Evolutionary conservation across 257 asterid genomes (phyloP).

Genomic region (Capsicum rhomboideum): DNA sequence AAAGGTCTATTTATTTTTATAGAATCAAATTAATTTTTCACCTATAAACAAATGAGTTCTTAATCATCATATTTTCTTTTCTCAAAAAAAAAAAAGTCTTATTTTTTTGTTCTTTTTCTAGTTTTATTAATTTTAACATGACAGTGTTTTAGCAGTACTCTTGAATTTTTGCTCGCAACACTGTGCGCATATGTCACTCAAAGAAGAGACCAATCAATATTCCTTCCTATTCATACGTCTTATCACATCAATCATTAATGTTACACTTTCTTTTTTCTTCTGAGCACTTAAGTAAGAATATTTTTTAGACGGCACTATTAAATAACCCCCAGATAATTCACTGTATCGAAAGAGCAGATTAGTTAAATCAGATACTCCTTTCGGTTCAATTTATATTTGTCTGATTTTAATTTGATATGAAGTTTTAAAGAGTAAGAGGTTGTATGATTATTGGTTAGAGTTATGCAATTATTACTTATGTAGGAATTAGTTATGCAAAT

Average conservation of each 20-base stretch:
- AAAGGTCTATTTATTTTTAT: no score
- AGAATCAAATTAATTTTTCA: no score
- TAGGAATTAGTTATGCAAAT: no score
- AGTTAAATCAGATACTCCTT: not conserved
- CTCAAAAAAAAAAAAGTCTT: no score
- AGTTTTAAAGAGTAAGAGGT: no score
- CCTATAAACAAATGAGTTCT: no score
- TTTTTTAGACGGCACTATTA: not conserved
- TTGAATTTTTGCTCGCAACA: not conserved
- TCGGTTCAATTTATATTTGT: not conserved
- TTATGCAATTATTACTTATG: no score
- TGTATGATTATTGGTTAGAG: no score
- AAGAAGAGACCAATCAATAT: not conserved
- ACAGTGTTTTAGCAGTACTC: not conserved
- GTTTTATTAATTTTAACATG: not conserved
- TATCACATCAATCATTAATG: not conserved
- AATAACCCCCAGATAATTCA: not conserved
- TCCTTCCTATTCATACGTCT: not conserved
- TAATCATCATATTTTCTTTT: no score
- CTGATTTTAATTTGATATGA: not conserved
- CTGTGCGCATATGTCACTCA: not conserved
- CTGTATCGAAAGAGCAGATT: not conserved
- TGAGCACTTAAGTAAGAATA: not conserved
- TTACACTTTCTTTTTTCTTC: not conserved
- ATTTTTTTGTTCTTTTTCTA: no score